Conservation (phyloP, 768 basidiomycete species). For the Mycena crocata region DNA sequence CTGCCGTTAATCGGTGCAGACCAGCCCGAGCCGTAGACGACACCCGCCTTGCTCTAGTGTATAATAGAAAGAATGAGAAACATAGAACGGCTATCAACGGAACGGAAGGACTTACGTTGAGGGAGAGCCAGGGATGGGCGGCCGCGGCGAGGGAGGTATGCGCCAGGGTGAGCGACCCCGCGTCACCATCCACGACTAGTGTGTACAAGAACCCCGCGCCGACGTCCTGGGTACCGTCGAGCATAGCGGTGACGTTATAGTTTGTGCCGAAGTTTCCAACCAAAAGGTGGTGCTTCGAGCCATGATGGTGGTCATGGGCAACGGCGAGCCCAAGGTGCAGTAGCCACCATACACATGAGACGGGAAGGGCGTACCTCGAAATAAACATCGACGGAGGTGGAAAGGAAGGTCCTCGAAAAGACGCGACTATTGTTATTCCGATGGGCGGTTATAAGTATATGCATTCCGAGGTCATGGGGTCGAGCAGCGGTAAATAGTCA, state of each 20-base stretch:
- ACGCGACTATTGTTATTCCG: background rate
- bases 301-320: conserved; percentile 4
- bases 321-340: conserved; percentile 10
- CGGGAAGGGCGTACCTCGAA: background rate
- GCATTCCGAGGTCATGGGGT: conserved; percentile 13
- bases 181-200: conserved; percentile 28
- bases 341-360: too few species aligned
- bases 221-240: conserved; percentile 37
- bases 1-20: conserved; percentile 30
- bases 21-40: conserved; percentile 37
- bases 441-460: background rate
- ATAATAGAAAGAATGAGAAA: background rate
- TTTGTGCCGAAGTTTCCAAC: conserved; percentile 37
- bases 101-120: conserved; percentile 31
- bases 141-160: conserved; percentile 33
- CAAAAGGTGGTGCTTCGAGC: conserved; percentile 33
- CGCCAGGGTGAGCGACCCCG: conserved; percentile 25
- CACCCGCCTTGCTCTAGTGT: conserved; percentile 32
- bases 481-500: background rate
- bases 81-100: conserved; percentile 6
- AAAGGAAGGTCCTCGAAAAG: background rate
- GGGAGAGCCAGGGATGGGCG: conserved; percentile 38
- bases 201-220: conserved; percentile 35
- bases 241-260: conserved; percentile 37
- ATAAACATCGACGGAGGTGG: background rate